Base-by-base conservation (phyloP, 1,284 basidiomycete genomes). In the Rhodotorula sp. region DNA sequence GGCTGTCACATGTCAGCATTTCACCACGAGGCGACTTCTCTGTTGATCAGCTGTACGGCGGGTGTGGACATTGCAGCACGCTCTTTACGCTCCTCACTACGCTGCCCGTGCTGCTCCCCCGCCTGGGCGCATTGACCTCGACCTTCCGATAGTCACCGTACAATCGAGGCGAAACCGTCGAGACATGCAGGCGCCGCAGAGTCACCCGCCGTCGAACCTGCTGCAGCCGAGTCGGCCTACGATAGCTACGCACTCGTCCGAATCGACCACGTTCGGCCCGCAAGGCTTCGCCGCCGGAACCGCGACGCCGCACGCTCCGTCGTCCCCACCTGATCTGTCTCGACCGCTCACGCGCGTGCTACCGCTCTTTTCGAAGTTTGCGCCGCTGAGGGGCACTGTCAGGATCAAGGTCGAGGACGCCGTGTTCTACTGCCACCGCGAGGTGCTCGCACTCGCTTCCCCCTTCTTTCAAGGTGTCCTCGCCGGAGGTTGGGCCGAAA, bases 391-490 rank as follows among this genome's bases (percentile, higher is more conserved):
- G 14, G 73, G 73, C 5, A 72, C 67, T 3, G 68, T 75, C 0
- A 29, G 57, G 10, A 67, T 75, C 26, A 46, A 51, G 3, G 73
- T 75, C 20, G 62, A 70, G 45, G 54, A 58, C 30, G 30, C 57
- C 5, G 29, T 20, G 3, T 75, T 75, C 60, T 70, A 66, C 46
- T 46, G 42, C 17, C 91, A 93, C 80, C 90, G 90, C 78, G 90
- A 93, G 77, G 86, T 93, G 54, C 83, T 93, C 7, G 88, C 88
- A 79, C 92, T 91, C 78, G 88, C 90, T 1, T 91, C 89, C 7
- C 89, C 91, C 0, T 93, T 93, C 83, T 93, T 93, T 78, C 88
- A 91, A 79, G 89, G 89, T 20, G 89, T 90, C 29, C 82, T 93
- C 60, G 89, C 87, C 72, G 91, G 91, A 6, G 75, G 69, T 6